These are phyloP conservation scores for Pochonia chlamydosporia DNA, from an alignment of 2,329 filamentous ascomycete species.

Conservation along the genomic window DNA sequence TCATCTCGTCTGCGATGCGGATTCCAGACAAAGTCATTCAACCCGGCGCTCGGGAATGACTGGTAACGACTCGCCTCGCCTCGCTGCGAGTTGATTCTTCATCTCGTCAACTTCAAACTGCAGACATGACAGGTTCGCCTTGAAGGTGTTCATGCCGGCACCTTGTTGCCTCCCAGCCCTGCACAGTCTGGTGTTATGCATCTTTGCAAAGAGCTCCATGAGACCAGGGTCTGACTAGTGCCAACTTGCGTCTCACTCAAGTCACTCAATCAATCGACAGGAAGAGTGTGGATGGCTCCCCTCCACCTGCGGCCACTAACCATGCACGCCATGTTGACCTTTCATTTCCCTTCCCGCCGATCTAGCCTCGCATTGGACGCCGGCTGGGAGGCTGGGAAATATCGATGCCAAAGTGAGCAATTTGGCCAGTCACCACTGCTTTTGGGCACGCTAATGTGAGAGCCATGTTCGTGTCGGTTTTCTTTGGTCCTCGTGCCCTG, in stretches of 20 bases:
- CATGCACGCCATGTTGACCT: slow-evolving; percentile 8
- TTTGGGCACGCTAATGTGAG: neutral
- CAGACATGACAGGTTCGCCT: no score
- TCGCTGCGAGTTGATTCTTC: neutral
- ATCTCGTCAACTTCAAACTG: neutral
- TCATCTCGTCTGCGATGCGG: neutral
- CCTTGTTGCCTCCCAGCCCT: no score
- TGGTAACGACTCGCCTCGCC: neutral
- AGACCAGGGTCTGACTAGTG: neutral
- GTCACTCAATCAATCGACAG: neutral
- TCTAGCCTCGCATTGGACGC: slow-evolving; percentile 7
- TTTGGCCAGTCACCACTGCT: neutral
- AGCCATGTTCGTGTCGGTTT: neutral
- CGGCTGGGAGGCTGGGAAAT: neutral
- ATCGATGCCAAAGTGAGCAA: neutral
- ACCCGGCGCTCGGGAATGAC: neutral
- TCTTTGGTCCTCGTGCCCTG: neutral
- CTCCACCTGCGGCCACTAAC: slow-evolving; percentile 3
- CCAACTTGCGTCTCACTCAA: neutral
- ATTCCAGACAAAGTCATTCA: neutral
- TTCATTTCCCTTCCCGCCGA: slow-evolving; percentile 9
- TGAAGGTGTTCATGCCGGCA: no score
- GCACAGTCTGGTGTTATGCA: no score
- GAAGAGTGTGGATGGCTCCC: neutral
- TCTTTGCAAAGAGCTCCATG: no score